Evolutionary conservation across 805 yeast species (phyloP).

Genomic region (Millerago galiae): DNA sequence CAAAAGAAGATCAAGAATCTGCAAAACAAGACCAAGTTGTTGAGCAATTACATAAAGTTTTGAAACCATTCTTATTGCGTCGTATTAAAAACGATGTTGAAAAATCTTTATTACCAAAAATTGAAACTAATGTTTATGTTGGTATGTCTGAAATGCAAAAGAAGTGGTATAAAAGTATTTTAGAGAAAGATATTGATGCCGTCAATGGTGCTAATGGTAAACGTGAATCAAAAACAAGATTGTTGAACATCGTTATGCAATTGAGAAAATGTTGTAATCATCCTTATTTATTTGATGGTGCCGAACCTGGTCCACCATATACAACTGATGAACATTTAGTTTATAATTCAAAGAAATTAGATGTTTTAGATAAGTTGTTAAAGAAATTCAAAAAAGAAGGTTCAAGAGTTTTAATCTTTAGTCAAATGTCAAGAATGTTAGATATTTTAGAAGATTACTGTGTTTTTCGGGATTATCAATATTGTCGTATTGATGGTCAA

Average conservation of each 20-base stretch:
- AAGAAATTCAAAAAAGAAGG: constrained; percentile 61
- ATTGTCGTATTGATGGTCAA: constrained; percentile 79
- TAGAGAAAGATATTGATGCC: constrained; percentile 79
- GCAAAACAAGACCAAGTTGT: constrained; percentile 45
- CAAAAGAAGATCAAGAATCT: constrained; percentile 28
- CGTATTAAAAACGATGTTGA: constrained; percentile 81
- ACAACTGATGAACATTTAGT: constrained; percentile 82
- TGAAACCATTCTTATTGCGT: constrained; percentile 69
- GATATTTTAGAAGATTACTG: constrained; percentile 80
- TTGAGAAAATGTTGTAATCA: constrained; percentile 80
- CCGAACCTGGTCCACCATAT: constrained; percentile 85
- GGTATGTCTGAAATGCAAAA: constrained; percentile 77
- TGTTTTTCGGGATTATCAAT: constrained; percentile 57
- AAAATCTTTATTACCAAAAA: constrained; percentile 66
- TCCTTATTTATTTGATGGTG: constrained; percentile 81
- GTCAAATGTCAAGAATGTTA: constrained; percentile 78
- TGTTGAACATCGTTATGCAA: constrained; percentile 79
- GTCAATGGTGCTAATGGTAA: constrained; percentile 78
- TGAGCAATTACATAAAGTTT: constrained; percentile 66
- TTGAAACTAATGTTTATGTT: constrained; percentile 66
- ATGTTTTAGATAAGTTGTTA: constrained; percentile 61
- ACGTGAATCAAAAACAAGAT: constrained; percentile 67
- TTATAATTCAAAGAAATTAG: constrained; percentile 64
- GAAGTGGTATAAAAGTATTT: constrained; percentile 67
- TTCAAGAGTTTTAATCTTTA: constrained; percentile 69